Base-by-base conservation (phyloP, 192 early-diverging fungal species). In the Lobosporangium transversale region DNA sequence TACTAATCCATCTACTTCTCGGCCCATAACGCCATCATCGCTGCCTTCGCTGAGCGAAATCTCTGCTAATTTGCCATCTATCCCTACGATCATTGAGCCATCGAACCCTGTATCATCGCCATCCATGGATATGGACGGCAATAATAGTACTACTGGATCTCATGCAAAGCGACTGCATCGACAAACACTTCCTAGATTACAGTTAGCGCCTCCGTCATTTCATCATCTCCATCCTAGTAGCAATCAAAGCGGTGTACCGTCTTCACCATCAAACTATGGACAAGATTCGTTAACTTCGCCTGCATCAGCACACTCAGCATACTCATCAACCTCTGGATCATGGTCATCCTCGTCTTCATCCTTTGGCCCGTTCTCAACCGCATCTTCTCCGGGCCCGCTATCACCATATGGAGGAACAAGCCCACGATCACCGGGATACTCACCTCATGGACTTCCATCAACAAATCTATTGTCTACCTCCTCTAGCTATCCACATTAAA, bases 271-370 rank as follows among this genome's bases (percentile, higher is more conserved):
- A 29, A 78, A 49, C 85, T 86, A 60, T 68, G 86, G 68, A 75
- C 84, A 76, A 87, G 89, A 62, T 83, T 87, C 18, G 84, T 86
- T 57, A 66, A 86, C 52, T 78, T 90, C 31, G 75, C 85, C 45
- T 70, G 79, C 45, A 0, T 70, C 60, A 14, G 49, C 61, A 3
- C 48, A 62, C n/a, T 67, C 75, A 12, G 66, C 56, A 3, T 52
- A 62, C 37, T 71, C 69, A 1, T 70, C 68, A 0, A 23, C 59
- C 0, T 64, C 69, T 35, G 69, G 69, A 30, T 61, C 69, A 35
- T 71, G 69, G 69, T 71, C 69, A 12, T 71, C 69, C 0, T 50
- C 69, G 8, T 71, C 69, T 15, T n/a, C n/a, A n/a, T 54, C 58
- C 4, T 49, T 58, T 17, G 62, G 55, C 17, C 68, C 58, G 5